Base-by-base conservation (phyloP, 1,284 basidiomycete species). In the Naganishia albida region DNA sequence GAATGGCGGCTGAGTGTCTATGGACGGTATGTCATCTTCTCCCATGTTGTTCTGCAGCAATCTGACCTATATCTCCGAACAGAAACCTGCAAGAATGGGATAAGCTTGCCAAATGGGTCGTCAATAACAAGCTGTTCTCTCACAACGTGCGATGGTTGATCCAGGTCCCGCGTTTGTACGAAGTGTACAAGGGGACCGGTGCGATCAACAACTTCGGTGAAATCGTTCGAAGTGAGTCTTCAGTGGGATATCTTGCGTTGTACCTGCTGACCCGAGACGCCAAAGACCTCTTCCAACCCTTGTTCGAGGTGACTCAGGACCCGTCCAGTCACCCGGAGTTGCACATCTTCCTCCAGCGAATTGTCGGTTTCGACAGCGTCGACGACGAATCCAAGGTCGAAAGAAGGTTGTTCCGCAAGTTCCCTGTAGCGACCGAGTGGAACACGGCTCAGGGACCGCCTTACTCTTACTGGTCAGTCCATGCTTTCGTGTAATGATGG, bases 121-220 rank as follows among this genome's bases (percentile, higher is more conserved):
- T 97, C 73, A 85, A 91, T 75, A 87, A 98, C 82, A 92, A 93
- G 76, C 83, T 99, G 15, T 92, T 86, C 77, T 97, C 93, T 8
- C 93, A 97, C 77, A 99, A 99, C 74, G 92, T 99, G 39, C 86
- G 96, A 59, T 99, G 96, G 96, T 85, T 99, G 59, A 90, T 99
- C 72, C 96, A 99, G 78, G 84, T 99, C 15, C 96, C 96, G 2
- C 87, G 96, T 2, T 78, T 99, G 67, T 99, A 99, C 81, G 90
- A 96, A 72, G 87, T 99, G 23, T 99, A 96, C 84, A 98, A 96
- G 76, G 86, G 87, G 52, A 91, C 87, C 70, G 92, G 91, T 0
- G 87, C 88, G 0, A 84, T 99, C 43, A 75, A 87, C 38, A 94
- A 88, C 20, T 99, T 97, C 71, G 90, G 95, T 74, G 91, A 98